phyloP scores from a whole-genome alignment of 1,284 basidiomycete genomes.

The Salmacisia buchloeana region DNA sequence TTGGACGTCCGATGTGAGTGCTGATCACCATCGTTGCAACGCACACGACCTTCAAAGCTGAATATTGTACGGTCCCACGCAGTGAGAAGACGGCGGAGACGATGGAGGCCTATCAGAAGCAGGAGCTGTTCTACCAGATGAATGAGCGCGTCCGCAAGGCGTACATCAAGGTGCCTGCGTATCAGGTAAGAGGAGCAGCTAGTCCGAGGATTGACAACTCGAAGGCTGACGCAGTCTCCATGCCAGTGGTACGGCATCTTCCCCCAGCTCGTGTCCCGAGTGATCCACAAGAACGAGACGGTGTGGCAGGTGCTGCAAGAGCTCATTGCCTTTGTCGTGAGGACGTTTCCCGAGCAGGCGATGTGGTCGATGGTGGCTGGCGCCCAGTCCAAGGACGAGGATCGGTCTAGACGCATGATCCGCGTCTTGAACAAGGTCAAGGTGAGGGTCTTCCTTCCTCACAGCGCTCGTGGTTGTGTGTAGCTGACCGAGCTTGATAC shows the following conservation, averaged over 20 bases:
- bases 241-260: slow-evolving; percentile 82
- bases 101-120: slow-evolving; percentile 18
- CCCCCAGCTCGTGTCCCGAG: slow-evolving; percentile 91
- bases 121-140: slow-evolving; percentile 32
- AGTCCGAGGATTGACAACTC: no score
- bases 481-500: no score
- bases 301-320: slow-evolving; percentile 65
- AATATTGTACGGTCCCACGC: not conserved
- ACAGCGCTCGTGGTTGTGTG: no score
- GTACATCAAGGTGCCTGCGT: slow-evolving; percentile 65
- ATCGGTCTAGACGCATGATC: slow-evolving; percentile 63
- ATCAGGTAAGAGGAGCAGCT: no score
- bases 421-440: slow-evolving; percentile 65
- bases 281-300: slow-evolving; percentile 70
- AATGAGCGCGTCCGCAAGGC: slow-evolving; percentile 57
- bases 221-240: slow-evolving; percentile 53
- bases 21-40: not conserved
- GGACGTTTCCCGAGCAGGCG: slow-evolving; percentile 80
- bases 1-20: slow-evolving; percentile 1
- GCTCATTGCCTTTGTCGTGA: slow-evolving; percentile 70
- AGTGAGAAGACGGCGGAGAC: slow-evolving; percentile 17
- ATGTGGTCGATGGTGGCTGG: slow-evolving; percentile 90
- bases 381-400: slow-evolving; percentile 71
- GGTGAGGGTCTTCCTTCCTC: slow-evolving; percentile 55
- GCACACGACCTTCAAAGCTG: not conserved